Percentiles rank a stretch among this genome's conserved stretches.
Evolutionary conservation across 2,329 filamentous ascomycete species (phyloP).

Genomic region (Talaromyces sp.): DNA sequence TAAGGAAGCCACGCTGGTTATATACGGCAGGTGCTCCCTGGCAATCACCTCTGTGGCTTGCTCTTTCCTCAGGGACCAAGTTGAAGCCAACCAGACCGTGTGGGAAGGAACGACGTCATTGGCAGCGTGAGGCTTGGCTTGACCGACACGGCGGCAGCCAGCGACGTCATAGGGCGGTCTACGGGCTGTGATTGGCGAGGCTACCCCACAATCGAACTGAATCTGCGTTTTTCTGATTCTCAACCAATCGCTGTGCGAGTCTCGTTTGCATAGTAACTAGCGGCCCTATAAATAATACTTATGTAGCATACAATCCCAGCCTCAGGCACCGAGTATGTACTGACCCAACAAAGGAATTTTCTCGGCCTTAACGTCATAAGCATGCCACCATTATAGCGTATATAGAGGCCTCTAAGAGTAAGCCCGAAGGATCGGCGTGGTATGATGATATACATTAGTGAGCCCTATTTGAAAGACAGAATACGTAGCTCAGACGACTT

Average conservation of each 20-base stretch:
- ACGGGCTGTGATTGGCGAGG: not conserved
- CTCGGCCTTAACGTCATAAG: not conserved
- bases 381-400: conserved; percentile 3
- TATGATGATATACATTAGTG: not conserved
- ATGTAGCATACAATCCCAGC: not conserved
- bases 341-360: not conserved
- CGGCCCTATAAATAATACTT: no score
- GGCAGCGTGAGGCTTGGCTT: conserved; percentile 7
- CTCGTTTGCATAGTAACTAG: no score
- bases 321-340: not conserved
- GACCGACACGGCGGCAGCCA: not conserved
- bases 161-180: conserved; percentile 7
- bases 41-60: conserved; percentile 4
- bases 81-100: conserved; percentile 6
- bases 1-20: not conserved
- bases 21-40: conserved; percentile 11
- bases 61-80: conserved; percentile 1
- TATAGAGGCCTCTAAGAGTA: not conserved
- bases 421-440: not conserved
- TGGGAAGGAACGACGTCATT: conserved; percentile 13
- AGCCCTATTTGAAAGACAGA: not conserved
- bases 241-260: not conserved
- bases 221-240: not conserved
- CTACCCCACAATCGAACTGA: not conserved
- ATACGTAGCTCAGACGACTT: not conserved